Base-by-base conservation (phyloP, 73 alveolate genomes). In the Durusdinium trenchii region DNA sequence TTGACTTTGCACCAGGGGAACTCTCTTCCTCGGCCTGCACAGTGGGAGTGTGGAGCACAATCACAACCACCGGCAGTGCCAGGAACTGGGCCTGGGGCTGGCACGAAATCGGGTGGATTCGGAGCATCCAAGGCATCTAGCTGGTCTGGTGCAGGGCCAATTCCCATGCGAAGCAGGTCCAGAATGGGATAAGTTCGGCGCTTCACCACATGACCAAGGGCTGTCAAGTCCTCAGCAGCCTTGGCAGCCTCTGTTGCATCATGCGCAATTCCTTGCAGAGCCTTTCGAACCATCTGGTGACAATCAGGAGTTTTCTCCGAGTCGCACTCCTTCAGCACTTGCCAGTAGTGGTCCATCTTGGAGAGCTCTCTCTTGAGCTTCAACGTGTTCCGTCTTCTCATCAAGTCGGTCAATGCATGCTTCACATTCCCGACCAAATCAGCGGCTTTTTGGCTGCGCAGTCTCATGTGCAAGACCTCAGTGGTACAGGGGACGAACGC, bases 11-110 rank as follows among this genome's bases (percentile, higher is more conserved):
- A 69, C 97, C 97, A 90, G 1, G 97, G 97, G 64, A 67, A 90
- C 52, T 90, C 97, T 54, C 96, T 67, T 38, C 96, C 96, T 1
- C 96, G 96, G 32, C 96, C 96, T 5, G 96, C 96, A 45, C 96
- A 89, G 50, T 64, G 96, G 38, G 96, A 89, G 36, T 89, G 96
- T 5, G 96, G 96, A 3, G 96, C 84, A 6, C 96, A 89, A 69
- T 89, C 82, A 16, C 89, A 90, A 57, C 97, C 97, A 4, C 89
- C 86, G 0, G 97, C 86, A 1, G 98, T 91, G 45, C 98, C 78
- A 12, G 87, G 60, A 42, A 54, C 45, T 3, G 98, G 98, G 36
- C 89, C 87, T 6, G 98, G 98, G 38, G 98, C 40, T 35, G 87
- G 98, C 46, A 71, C 76, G 61, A 67, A 91, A 76, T 91, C 89